A percentile compares a stretch with the other conserved stretches of the same genome.
These are phyloP conservation scores for Xylariaceae sp. DNA, from an alignment of 2,329 filamentous ascomycete genomes.

Conservation along the genomic window DNA sequence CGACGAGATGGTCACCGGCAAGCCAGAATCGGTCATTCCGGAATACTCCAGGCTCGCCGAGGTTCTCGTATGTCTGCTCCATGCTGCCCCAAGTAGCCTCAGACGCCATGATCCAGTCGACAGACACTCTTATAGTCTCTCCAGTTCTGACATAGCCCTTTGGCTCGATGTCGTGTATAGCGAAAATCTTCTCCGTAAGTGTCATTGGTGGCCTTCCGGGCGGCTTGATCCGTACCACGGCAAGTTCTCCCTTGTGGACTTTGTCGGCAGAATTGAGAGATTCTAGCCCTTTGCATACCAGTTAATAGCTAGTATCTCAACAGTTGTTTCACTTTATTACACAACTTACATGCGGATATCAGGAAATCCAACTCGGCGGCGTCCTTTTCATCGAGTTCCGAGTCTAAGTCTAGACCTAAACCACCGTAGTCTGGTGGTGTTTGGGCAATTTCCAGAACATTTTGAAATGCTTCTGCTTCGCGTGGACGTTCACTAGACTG, in stretches of 20 bases:
- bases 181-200: slow-evolving; percentile 49
- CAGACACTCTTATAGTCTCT: slow-evolving; percentile 44
- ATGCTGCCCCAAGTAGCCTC: slow-evolving; percentile 48
- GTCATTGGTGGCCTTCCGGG: slow-evolving; percentile 41
- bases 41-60: slow-evolving; percentile 47
- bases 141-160: slow-evolving; percentile 41
- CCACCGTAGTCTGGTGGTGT: slow-evolving; percentile 32
- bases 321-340: neutral
- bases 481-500: slow-evolving; percentile 4
- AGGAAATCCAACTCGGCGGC: slow-evolving; percentile 32
- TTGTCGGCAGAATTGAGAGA: slow-evolving; percentile 35
- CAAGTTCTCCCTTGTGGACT: neutral
- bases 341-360: slow-evolving; percentile 25
- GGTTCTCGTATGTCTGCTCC: slow-evolving; percentile 42
- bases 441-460: slow-evolving; percentile 26
- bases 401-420: slow-evolving; percentile 23
- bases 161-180: slow-evolving; percentile 43
- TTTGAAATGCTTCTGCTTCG: slow-evolving; percentile 27
- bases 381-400: slow-evolving; percentile 14
- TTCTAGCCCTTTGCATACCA: slow-evolving; percentile 24
- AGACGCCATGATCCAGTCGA: slow-evolving; percentile 51
- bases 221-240: slow-evolving; percentile 8
- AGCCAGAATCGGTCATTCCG: slow-evolving; percentile 56
- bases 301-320: neutral
- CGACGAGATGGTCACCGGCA: slow-evolving; percentile 51